Conservation (phyloP, 2,329 filamentous ascomycete genomes). For the Fusarium algeriense region DNA sequence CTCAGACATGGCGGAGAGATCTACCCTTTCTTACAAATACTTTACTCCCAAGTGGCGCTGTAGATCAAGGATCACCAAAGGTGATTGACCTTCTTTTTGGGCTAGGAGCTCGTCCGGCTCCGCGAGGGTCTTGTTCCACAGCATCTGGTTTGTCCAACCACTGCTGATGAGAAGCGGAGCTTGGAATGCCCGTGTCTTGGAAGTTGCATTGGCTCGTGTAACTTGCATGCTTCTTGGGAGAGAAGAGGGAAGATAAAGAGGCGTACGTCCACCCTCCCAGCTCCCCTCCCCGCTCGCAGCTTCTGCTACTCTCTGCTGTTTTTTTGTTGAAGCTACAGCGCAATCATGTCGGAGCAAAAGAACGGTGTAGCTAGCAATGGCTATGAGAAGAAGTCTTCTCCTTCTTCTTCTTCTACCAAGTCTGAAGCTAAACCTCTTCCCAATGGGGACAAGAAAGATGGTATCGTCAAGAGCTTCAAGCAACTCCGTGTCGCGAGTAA, state of each 20-base stretch:
- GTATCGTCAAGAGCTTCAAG: conserved; percentile 47
- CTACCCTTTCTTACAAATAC: background rate
- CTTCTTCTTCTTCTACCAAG: conserved; percentile 5
- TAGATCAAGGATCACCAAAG: background rate
- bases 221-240: background rate
- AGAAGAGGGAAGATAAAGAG: conserved; percentile 1
- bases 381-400: conserved; percentile 25
- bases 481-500: conserved; percentile 61
- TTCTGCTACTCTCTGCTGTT: background rate
- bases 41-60: background rate
- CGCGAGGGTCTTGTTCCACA: background rate
- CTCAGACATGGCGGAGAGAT: conserved; percentile 4
- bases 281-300: background rate
- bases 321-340: background rate
- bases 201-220: background rate
- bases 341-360: conserved; percentile 42
- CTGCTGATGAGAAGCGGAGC: background rate
- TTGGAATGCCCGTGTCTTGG: background rate
- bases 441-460: conserved; percentile 42
- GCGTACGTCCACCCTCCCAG: background rate
- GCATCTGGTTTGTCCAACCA: background rate
- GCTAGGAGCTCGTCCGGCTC: background rate
- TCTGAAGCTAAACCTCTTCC: background rate
- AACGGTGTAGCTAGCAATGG: conserved; percentile 46
- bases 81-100: background rate